phyloP scores from a whole-genome alignment of 441 rosid species.

The Biscutella laevigata region DNA sequence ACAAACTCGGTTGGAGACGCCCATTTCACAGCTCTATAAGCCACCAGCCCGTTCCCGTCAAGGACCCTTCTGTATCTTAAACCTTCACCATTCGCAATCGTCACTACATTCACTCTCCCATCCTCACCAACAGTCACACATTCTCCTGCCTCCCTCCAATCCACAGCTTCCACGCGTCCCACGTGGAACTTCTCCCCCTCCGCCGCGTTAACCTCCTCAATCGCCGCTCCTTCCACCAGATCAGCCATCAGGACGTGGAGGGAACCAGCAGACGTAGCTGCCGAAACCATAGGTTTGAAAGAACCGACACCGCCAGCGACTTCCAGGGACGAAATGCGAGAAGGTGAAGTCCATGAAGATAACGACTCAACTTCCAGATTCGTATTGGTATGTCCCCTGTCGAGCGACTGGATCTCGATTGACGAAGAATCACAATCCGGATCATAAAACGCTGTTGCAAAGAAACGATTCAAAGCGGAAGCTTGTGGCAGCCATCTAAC shows the following conservation, averaged over 20 bases:
- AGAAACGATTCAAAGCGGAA: conserved; percentile 53
- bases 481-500: conserved; percentile 76
- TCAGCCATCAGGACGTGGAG: conserved; percentile 41
- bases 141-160: conserved; percentile 49
- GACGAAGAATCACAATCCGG: conserved; percentile 39
- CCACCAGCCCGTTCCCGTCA: conserved; percentile 65
- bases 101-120: conserved; percentile 80
- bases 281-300: conserved; percentile 43
- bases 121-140: conserved; percentile 79
- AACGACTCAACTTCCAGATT: conserved; percentile 22
- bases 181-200: conserved; percentile 38
- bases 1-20: conserved; percentile 79
- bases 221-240: conserved; percentile 27
- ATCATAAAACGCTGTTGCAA: conserved; percentile 45
- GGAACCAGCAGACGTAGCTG: conserved; percentile 50
- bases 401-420: conserved; percentile 46
- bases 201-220: conserved; percentile 30
- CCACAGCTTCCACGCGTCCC: conserved; percentile 55
- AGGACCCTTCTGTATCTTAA: conserved; percentile 40
- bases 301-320: conserved; percentile 22
- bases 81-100: conserved; percentile 29
- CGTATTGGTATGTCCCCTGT: conserved; percentile 25
- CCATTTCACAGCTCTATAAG: conserved; percentile 72
- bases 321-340: conserved; percentile 60
- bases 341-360: conserved; percentile 49